Evolutionary conservation across 495 filamentous ascomycete species (phyloP), one percentile per base, ranked within the genome.

Genomic region (Aspergillus bridgeri): DNA sequence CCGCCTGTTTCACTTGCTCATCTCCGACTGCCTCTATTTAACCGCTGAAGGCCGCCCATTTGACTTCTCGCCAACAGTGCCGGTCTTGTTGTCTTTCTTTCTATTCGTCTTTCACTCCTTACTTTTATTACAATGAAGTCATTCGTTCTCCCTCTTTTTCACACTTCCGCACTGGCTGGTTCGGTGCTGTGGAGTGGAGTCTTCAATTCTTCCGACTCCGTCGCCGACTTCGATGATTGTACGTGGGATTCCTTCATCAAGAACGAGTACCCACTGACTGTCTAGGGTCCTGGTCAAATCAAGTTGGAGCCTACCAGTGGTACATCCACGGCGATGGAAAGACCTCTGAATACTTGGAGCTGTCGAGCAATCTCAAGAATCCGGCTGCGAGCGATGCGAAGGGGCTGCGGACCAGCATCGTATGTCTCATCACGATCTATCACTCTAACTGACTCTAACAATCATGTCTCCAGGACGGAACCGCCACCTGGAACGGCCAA

Each of bases 301-400:
- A 86, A 70, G 81, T 87, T 57, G 83, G 83, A 3, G 80, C 84
- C 1, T 90, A 84, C 68, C 85, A 89, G 64, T 89, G 87, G 77
- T 89, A 90, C 71, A 90, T 89, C 69, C 82, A 89, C 73, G 86
- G 86, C 5, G 63, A 69, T 6, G 79, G 73, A 20, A 42, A 68
- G 3, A 83, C 86, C 4, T 72, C 75, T 18, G 60, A 81, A 51
- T 88, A 89, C 60, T 78, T 89, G 50, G 83, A 79, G 57, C 74
- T 87, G 1, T 75, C 71, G 8, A 59, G 76, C 1, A 53, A 61
- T 51, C 85, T 75, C 79, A 88, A 88, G 73, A 90, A 89, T 71
- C 86, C 87, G 0, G 83, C 83, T 49, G 85, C 87, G 63, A 71
- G 73, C 51, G 84, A 84, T 33, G 79, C 68, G n/a, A 81, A 89